Percentiles rank a stretch among this genome's conserved stretches.
Conservation (phyloP, 768 basidiomycete genomes). For the Gloeostereum incarnatum region DNA sequence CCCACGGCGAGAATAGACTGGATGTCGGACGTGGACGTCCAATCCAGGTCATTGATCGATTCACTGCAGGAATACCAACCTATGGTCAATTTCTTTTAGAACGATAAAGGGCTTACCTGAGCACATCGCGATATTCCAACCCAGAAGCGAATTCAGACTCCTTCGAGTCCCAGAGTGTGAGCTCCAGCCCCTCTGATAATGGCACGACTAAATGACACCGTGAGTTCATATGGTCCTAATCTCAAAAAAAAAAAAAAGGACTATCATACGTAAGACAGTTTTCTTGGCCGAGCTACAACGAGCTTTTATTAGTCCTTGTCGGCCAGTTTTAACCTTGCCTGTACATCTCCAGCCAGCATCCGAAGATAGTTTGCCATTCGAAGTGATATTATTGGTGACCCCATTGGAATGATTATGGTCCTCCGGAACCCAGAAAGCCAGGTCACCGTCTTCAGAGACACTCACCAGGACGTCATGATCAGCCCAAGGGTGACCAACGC, state of each 20-base stretch:
- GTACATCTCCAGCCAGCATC: constrained; percentile 50
- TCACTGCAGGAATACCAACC: constrained; percentile 24
- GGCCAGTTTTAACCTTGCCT: constrained; percentile 65
- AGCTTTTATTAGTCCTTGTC: constrained; percentile 55
- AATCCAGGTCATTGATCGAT: constrained; percentile 76
- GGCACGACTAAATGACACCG: constrained; percentile 45
- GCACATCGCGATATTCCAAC: constrained; percentile 62
- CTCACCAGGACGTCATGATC: constrained; percentile 73
- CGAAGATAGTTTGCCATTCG: not conserved
- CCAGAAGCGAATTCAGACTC: constrained; percentile 92
- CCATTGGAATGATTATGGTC: constrained; percentile 14
- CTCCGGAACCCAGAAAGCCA: constrained; percentile 82
- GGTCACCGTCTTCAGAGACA: constrained; percentile 62
- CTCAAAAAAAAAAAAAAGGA: constrained; percentile 1
- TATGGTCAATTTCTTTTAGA: not conserved
- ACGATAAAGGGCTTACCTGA: constrained; percentile 33
- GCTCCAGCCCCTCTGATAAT: constrained; percentile 53
- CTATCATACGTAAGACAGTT: constrained; percentile 67
- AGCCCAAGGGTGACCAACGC: constrained; percentile 30
- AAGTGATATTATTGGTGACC: constrained; percentile 6
- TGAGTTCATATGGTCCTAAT: not conserved
- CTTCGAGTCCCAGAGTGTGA: constrained; percentile 95
- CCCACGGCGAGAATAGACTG: constrained; percentile 91
- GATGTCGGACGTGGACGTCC: constrained; percentile 85
- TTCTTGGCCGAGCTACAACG: constrained; percentile 89